Evolutionary conservation across 345 rosid genomes (phyloP).

Genomic region (Physaria fendleri): DNA sequence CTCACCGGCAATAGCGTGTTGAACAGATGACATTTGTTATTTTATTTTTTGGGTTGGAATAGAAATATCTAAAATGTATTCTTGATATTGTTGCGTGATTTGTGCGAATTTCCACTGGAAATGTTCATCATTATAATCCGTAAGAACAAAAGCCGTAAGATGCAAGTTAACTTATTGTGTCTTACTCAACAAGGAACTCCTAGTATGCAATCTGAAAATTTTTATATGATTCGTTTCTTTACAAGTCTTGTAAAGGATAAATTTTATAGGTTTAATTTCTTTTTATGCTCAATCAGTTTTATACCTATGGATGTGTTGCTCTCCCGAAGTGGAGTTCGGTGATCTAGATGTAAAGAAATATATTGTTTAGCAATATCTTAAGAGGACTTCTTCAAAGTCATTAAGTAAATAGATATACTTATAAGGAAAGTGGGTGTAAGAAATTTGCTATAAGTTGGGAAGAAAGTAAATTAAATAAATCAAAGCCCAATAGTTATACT

Average conservation of each 20-base stretch:
- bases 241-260: too few relatives aligned
- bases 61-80: neutral
- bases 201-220: too few relatives aligned
- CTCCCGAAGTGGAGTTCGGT: too few relatives aligned
- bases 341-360: neutral
- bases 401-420: neutral
- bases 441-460: too few relatives aligned
- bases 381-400: neutral
- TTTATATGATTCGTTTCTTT: too few relatives aligned
- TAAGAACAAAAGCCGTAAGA: too few relatives aligned
- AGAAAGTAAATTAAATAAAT: too few relatives aligned
- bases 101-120: slow-evolving; percentile 9
- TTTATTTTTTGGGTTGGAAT: neutral
- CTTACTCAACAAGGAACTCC: slow-evolving; percentile 10
- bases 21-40: neutral
- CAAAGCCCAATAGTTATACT: too few relatives aligned
- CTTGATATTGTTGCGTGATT: neutral
- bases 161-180: slow-evolving; percentile 1
- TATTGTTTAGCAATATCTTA: slow-evolving; percentile 12
- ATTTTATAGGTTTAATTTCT: too few relatives aligned
- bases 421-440: slow-evolving; percentile 10
- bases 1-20: slow-evolving; percentile 2
- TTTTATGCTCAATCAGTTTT: too few relatives aligned
- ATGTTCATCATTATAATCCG: slow-evolving; percentile 5
- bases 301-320: too few relatives aligned